phyloP scores from a whole-genome alignment of 371 early-diverging fungal species.

The Lichtheimia ramosa region DNA sequence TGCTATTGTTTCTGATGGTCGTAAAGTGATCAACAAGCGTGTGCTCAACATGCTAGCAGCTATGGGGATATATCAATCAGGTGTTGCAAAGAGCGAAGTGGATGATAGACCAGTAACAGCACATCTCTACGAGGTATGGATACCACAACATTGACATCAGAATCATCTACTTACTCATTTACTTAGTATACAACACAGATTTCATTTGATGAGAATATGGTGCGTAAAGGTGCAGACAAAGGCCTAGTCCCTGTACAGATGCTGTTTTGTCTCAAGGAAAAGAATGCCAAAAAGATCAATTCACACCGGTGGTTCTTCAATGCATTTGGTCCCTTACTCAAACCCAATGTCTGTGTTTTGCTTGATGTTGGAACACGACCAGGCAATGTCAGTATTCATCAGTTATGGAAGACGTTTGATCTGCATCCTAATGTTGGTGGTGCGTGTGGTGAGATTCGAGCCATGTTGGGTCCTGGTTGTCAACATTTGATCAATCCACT shows the following conservation, averaged over 20 bases:
- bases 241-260: conserved; percentile 75
- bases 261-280: conserved; percentile 83
- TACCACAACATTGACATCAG: background rate
- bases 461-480: conserved; percentile 55
- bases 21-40: conserved; percentile 62
- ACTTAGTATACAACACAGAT: conserved; percentile 71
- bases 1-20: conserved; percentile 85
- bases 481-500: conserved; percentile 76
- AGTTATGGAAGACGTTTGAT: conserved; percentile 74
- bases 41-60: conserved; percentile 58
- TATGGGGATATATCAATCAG: conserved; percentile 76
- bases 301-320: conserved; percentile 89
- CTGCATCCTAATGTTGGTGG: conserved; percentile 67
- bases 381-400: conserved; percentile 58
- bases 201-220: conserved; percentile 51
- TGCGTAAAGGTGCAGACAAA: conserved; percentile 52
- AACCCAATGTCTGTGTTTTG: conserved; percentile 77
- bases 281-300: conserved; percentile 89
- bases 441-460: conserved; percentile 76
- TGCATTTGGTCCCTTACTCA: conserved; percentile 66
- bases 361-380: conserved; percentile 78
- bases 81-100: conserved; percentile 66
- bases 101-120: conserved; percentile 66
- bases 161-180: background rate
- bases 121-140: conserved; percentile 80